Base-by-base conservation (phyloP, 2,329 filamentous ascomycete genomes). In the Trichophyton mentagrophytes region DNA sequence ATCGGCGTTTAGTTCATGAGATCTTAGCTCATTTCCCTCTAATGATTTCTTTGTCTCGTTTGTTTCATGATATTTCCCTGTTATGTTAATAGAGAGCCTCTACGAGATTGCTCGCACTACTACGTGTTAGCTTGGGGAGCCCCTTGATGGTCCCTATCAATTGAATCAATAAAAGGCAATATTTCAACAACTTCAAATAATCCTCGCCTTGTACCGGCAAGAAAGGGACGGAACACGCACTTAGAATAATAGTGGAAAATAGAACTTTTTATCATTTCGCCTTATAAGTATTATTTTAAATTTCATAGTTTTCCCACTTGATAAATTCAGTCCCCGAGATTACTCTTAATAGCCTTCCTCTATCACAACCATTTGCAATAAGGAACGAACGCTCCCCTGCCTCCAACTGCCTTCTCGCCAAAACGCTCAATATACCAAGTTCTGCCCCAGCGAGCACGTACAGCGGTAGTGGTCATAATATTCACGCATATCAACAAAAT, bases 401-500 rank as follows among this genome's bases (percentile, higher is more conserved):
- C 82, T 57, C 82, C 83, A 64, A 96, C 82, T 74, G 86, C 87
- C 57, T 95, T 86, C 76, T 85, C 84, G 9, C 92, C 92, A 80
- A 99, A 99, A 73, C 81, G 89, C 69, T 89, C 80, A 61, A 86
- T 77, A 73, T 99, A 99, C 93, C 93, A 99, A 68, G 80, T 78
- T 73, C 84, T 85, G 25, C 92, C 92, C 65, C 84, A 83, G 59
- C 93, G 76, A 15, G 93, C 91, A 68, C 93, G 80, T 9, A 93
- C 92, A 64, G 95, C 72, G 92, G 97, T 99, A 7, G 88, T 86
- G n/a, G 85, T 76, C 58, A 99, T 76, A 75, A 96, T 90, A 71
- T 96, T 97, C 56, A 95, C 65, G 51, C 96, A 68, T 70, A 97
- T 97, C 58, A 82, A 82, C 68, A 90, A 79, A 25, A 90, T 92